A percentile compares a stretch with the other conserved stretches of the same genome.
Conservation (phyloP, 2,329 filamentous ascomycete species). For the Fragosphaeria purpurea region DNA sequence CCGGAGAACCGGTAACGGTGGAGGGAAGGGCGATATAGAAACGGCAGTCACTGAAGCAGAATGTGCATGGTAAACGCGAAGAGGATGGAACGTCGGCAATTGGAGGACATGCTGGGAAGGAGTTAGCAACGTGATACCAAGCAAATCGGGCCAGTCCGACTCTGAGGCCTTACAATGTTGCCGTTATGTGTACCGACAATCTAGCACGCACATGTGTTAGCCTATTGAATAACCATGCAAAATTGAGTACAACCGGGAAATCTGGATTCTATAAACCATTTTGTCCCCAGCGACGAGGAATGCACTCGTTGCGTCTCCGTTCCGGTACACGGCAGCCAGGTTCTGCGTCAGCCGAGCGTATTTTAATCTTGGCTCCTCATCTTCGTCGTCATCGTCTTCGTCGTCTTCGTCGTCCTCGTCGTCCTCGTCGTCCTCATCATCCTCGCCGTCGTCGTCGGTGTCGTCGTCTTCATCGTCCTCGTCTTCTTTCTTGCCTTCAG, state of each 20-base stretch:
- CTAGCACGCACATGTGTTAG: conserved; percentile 30
- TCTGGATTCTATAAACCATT: conserved; percentile 53
- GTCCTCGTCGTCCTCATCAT: conserved; percentile 34
- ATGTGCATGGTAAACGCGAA: conserved; percentile 87
- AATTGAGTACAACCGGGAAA: conserved; percentile 19
- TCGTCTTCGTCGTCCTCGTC: conserved; percentile 50
- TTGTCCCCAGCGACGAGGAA: conserved; percentile 91
- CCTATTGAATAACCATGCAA: too few relatives aligned
- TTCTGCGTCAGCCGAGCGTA: conserved; percentile 79
- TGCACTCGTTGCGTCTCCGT: conserved; percentile 87
- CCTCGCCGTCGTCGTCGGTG: conserved; percentile 15
- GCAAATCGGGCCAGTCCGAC: background rate
- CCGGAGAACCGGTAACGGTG: conserved; percentile 36
- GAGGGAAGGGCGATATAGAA: conserved; percentile 78
- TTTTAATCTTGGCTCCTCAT: conserved; percentile 90
- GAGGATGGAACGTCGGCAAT: conserved; percentile 66
- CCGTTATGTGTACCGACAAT: conserved; percentile 93
- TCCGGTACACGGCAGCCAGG: conserved; percentile 74
- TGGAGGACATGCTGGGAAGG: conserved; percentile 66
- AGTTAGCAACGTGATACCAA: conserved; percentile 9
- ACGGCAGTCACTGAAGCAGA: conserved; percentile 82
- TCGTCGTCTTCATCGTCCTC: conserved; percentile 16
- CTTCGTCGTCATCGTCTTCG: conserved; percentile 71
- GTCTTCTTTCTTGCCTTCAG: conserved; percentile 12
- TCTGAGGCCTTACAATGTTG: conserved; percentile 61